A percentile compares a stretch with the other conserved stretches of the same genome.
Conservation (phyloP, 768 basidiomycete species). For the Calvatia gigantea region DNA sequence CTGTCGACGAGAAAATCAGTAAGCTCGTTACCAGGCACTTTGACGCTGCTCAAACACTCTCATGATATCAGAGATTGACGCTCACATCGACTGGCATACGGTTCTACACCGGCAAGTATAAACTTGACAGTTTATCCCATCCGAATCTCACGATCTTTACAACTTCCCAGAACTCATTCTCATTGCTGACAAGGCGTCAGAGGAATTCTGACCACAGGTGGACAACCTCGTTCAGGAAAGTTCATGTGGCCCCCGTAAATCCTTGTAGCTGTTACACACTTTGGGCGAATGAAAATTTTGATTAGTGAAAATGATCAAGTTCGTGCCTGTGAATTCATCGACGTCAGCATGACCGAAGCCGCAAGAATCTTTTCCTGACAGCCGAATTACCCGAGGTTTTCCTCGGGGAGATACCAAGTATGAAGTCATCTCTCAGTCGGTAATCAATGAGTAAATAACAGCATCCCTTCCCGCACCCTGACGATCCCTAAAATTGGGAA, state of each 20-base stretch:
- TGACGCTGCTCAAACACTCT: neutral
- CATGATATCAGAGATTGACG: conserved; percentile 18
- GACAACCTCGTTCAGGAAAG: neutral
- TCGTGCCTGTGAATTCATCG: neutral
- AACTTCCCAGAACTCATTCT: conserved; percentile 4
- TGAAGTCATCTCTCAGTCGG: conserved; percentile 2
- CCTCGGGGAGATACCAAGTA: neutral
- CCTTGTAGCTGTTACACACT: neutral
- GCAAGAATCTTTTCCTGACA: neutral
- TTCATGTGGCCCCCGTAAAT: neutral
- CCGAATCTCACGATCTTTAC: neutral
- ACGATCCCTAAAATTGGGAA: neutral
- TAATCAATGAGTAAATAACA: neutral
- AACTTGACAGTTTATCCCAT: no score
- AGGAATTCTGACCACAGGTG: neutral
- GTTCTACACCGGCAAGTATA: conserved; percentile 24
- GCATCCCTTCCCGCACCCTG: neutral
- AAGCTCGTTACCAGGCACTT: neutral
- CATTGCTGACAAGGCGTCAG: neutral
- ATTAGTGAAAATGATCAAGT: neutral
- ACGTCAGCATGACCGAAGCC: neutral
- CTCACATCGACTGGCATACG: conserved; percentile 26
- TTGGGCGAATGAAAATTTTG: neutral
- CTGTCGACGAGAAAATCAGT: conserved; percentile 29
- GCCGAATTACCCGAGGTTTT: neutral